These are phyloP conservation scores for Hysterium pulicare DNA, from an alignment of 2,329 filamentous ascomycete genomes.

Conservation along the genomic window DNA sequence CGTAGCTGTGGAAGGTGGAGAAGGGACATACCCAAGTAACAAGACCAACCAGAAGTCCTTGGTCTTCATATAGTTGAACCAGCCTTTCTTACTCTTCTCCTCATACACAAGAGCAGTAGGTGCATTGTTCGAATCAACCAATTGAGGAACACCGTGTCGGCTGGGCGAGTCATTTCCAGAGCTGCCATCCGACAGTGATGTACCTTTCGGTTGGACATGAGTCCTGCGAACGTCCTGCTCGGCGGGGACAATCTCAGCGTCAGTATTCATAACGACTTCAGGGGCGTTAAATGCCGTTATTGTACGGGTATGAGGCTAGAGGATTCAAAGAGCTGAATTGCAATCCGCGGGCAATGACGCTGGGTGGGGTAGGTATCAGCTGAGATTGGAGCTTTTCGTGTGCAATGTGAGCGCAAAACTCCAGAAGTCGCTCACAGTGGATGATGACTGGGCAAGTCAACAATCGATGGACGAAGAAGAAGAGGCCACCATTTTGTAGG, in stretches of 20 bases:
- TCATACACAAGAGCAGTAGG: conserved; percentile 22
- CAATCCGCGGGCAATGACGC: not conserved
- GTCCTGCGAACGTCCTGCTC: conserved; percentile 15
- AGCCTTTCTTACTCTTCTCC: conserved; percentile 44
- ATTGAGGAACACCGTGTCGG: conserved; percentile 10
- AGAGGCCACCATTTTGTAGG: conserved; percentile 24
- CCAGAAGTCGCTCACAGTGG: conserved; percentile 38
- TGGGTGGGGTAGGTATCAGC: not conserved
- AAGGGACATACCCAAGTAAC: conserved; percentile 59
- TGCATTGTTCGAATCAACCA: conserved; percentile 7
- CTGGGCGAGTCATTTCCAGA: conserved; percentile 26
- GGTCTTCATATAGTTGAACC: conserved; percentile 72
- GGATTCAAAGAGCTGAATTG: not conserved
- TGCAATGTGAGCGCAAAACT: conserved; percentile 40
- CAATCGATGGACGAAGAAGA: no score
- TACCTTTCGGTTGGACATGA: conserved; percentile 19
- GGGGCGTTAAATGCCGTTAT: conserved; percentile 10
- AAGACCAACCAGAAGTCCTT: conserved; percentile 86
- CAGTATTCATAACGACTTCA: conserved; percentile 9
- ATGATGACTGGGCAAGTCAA: not conserved
- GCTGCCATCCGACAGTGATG: conserved; percentile 10
- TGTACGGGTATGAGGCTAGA: no score
- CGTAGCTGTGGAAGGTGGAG: not conserved
- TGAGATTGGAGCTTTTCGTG: conserved; percentile 32
- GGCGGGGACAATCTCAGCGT: conserved; percentile 15